These are phyloP conservation scores for Aureobasidium sp. DNA, from an alignment of 2,329 filamentous ascomycete species.

Conservation along the genomic window DNA sequence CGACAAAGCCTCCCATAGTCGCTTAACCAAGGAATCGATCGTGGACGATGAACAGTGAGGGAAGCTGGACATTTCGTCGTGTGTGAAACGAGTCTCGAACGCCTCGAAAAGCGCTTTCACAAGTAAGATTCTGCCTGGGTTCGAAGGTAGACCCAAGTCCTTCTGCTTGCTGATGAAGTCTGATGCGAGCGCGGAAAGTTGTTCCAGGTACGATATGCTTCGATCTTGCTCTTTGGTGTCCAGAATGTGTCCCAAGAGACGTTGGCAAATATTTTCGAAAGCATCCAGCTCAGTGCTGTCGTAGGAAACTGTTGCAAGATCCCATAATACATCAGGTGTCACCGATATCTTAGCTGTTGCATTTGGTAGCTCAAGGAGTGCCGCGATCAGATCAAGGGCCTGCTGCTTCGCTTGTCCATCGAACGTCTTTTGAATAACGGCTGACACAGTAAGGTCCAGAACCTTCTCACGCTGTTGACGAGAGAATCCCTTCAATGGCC, in stretches of 20 bases:
- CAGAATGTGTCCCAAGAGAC: conserved; percentile 13
- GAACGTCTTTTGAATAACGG: not conserved
- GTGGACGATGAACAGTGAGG: not conserved
- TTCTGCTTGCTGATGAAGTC: not conserved
- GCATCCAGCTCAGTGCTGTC: not conserved
- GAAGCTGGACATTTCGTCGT: not conserved
- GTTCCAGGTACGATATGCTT: conserved; percentile 8
- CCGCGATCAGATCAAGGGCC: conserved; percentile 4
- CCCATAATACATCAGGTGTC: not conserved
- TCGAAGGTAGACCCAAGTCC: not conserved
- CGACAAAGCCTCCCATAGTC: not conserved
- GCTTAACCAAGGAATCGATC: not conserved
- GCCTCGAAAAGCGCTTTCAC: not conserved
- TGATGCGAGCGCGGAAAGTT: not conserved
- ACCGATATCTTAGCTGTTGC: conserved; percentile 11
- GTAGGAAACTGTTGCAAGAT: not conserved
- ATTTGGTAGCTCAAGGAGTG: conserved; percentile 13
- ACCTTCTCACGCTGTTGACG: conserved; percentile 12
- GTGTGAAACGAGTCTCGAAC: not conserved
- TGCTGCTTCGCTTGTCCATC: not conserved
- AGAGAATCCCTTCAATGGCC: conserved; percentile 8
- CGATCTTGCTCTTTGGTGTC: conserved; percentile 17
- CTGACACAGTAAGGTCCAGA: not conserved
- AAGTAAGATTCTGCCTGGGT: not conserved
- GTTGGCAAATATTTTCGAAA: not conserved